Conservation (phyloP, 371 early-diverging fungal genomes). For the Neoconidiobolus thromboides region DNA sequence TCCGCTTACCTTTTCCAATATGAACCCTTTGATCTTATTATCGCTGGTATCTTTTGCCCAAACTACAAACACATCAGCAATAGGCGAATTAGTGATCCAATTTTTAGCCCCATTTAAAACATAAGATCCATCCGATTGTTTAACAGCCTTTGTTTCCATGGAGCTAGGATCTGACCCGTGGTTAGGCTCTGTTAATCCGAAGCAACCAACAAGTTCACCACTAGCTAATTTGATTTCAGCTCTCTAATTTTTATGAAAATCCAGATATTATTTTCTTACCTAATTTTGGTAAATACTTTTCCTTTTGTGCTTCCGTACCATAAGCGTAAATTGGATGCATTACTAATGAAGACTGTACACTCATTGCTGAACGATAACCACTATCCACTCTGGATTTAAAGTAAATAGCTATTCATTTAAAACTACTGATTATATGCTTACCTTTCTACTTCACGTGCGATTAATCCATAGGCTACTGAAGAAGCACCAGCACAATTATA, state of each 20-base stretch:
- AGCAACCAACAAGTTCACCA: constrained; percentile 78
- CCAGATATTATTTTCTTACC: constrained; percentile 21
- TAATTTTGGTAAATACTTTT: constrained; percentile 80
- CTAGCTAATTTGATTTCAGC: constrained; percentile 30
- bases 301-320: constrained; percentile 76
- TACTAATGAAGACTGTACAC: constrained; percentile 91
- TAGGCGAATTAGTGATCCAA: constrained; percentile 97
- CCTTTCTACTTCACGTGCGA: constrained; percentile 90
- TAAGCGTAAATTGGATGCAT: constrained; percentile 95
- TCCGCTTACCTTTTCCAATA: constrained; percentile 56
- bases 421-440: constrained; percentile 11
- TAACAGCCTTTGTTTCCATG: constrained; percentile 83
- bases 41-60: constrained; percentile 87
- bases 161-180: constrained; percentile 90
- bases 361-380: constrained; percentile 95
- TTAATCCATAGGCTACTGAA: constrained; percentile 89
- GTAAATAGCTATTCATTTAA: too few relatives aligned
- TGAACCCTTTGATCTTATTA: constrained; percentile 81
- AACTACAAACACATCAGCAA: constrained; percentile 93
- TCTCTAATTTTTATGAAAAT: background rate
- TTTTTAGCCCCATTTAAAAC: constrained; percentile 84
- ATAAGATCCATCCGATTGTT: constrained; percentile 45
- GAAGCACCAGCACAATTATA: constrained; percentile 96
- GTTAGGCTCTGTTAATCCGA: constrained; percentile 95
- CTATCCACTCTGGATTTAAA: constrained; percentile 56